Evolutionary conservation across 805 yeast genomes (phyloP), one percentile per base, ranked within the genome.

Genomic region (Spathaspora girioi): DNA sequence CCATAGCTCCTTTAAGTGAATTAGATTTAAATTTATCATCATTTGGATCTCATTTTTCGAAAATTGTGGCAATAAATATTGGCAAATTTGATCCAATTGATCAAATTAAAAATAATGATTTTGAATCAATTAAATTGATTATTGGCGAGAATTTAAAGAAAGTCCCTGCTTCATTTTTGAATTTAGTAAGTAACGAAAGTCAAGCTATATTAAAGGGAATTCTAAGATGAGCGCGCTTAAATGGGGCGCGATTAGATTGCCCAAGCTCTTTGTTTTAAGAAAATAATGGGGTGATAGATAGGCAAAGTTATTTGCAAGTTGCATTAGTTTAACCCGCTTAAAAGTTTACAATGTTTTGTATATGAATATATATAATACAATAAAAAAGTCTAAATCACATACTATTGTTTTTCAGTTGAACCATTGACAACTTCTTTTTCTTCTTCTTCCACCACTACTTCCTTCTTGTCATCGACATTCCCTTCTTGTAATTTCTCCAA

Each of bases 41-140:
- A 2, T 94, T 92, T 68, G 98, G 98, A 1, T 86, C 97, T 0
- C 82, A 85, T 48, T 94, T 82, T 67, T 88, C 96, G 48, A 84
- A 80, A 61, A 74, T 94, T 53, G 82, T 79, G 1, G 79, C 87
- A 2, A 83, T 91, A 46, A 76, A 80, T 32, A 68, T 69, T 14
- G 81, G 77, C 55, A 77, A 85, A 3, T 75, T 81, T 56, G 97
- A 94, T 68, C 97, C 97, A 1, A 64, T 83, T 29, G 79, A 83
- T 1, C 73, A 75, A 20, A 68, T 89, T 11, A 64, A 61, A 49
- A 71, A 69, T 54, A 65, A 68, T 40, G 75, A 73, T 46, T 57
- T 56, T 38, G 59, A 55, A 17, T 53, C 65, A 7, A 69, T 73
- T 40, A 67, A 64, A 50, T 46, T 52, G 18, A 60, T 63, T 4